Base-by-base conservation (phyloP, 768 basidiomycete species). In the Sutorius australiensis region DNA sequence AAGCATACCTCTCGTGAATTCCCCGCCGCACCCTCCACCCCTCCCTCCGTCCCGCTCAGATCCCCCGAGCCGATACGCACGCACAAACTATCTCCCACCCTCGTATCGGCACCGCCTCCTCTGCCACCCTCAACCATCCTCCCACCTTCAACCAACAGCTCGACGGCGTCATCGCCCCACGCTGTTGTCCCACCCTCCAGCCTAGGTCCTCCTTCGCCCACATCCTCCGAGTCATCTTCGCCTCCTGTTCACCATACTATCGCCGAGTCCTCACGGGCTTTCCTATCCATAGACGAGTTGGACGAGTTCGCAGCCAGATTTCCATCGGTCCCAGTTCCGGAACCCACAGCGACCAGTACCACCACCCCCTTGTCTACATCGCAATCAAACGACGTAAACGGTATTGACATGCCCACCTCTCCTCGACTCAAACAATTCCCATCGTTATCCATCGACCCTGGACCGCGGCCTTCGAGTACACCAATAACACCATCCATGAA, bases 271-370 rank as follows among this genome's bases (percentile, higher is more conserved):
- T 69, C 78, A 5, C 78, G 80, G 45, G 67, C 78, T n/a, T 92
- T 91, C 56, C 89, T 89, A 0, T 79, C 88, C 9, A 87, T 92
- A 60, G 82, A 87, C 61, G 87, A 90, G 63, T 70, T 91, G 28
- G 82, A 89, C 55, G 83, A 84, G 64, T 69, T 74, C 50, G 66
- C 67, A 7, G 73, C 80, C 57, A 71, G 68, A 40, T 72, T 84
- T 33, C 80, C 80, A 28, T 73, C 81, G 8, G 73, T 79, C 14
- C 77, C 80, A 5, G 45, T 76, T 16, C 74, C 79, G n/a, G 43
- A 62, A 42, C 59, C 59, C 16, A 77, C 76, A 0, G 76, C 72
- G 16, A 63, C 64, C 28, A 69, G 65, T 54, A 54, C 34, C 27
- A 33, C 40, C 9, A 51, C 48, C 17, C 51, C 55, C 17, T 42